Evolutionary conservation across 2,329 filamentous ascomycete species (phyloP).

Genomic region (Diaporthe citri): DNA sequence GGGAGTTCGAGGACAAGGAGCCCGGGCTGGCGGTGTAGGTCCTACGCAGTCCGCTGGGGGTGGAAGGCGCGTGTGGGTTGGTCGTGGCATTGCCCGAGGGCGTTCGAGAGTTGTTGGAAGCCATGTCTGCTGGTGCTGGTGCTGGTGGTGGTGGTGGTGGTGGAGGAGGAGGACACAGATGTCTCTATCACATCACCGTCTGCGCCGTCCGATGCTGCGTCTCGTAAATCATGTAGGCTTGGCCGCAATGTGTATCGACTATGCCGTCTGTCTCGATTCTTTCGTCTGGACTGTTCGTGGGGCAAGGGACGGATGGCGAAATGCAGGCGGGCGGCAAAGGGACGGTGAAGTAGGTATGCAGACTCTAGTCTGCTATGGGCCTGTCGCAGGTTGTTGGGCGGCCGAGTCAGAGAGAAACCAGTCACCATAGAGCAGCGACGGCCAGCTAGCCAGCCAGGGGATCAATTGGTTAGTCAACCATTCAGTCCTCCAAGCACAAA

Average conservation of each 20-base stretch:
- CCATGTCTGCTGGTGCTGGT: slow-evolving; percentile 11
- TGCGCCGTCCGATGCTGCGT: slow-evolving; percentile 6
- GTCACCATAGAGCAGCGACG: neutral
- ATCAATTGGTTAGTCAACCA: slow-evolving; percentile 11
- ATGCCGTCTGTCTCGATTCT: neutral
- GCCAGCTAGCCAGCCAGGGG: neutral
- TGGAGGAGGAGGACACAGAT: neutral
- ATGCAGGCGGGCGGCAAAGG: neutral
- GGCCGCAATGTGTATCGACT: neutral
- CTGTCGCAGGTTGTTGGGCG: neutral
- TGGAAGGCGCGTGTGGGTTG: slow-evolving; percentile 53
- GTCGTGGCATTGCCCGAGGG: slow-evolving; percentile 22
- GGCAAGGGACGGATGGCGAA: neutral
- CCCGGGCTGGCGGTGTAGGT: slow-evolving; percentile 50
- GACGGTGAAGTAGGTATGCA: neutral
- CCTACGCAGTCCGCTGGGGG: slow-evolving; percentile 61
- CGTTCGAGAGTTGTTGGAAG: slow-evolving; percentile 28
- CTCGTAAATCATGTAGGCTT: neutral
- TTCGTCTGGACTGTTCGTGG: neutral
- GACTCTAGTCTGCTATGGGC: neutral
- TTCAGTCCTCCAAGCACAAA: neutral
- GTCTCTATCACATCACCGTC: slow-evolving; percentile 13
- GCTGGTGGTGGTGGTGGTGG: neutral
- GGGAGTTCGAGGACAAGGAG: slow-evolving; percentile 32
- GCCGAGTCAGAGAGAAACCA: slow-evolving; percentile 18